Percentiles rank a stretch among this genome's conserved stretches.
phyloP scores from a whole-genome alignment of 2,329 filamentous ascomycete species.

The Drechmeria coniospora region DNA sequence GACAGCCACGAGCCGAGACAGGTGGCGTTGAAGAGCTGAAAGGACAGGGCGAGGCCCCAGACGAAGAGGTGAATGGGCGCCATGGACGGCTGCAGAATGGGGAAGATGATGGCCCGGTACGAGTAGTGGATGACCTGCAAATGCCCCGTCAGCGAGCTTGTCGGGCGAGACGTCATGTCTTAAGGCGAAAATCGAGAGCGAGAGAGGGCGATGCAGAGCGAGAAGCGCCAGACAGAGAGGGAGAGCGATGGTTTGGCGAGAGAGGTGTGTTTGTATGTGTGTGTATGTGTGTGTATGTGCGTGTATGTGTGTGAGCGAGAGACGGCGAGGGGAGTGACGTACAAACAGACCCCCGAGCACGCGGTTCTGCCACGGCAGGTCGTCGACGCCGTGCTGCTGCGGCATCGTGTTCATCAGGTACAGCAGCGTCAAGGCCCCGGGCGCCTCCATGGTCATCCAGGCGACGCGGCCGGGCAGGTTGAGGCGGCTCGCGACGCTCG shows the following conservation, averaged over 20 bases:
- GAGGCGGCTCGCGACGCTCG: slow-evolving; percentile 54
- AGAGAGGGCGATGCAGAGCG: no score
- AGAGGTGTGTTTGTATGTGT: not conserved
- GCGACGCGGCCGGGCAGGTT: slow-evolving; percentile 82
- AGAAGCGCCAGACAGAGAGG: no score
- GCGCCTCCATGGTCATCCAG: slow-evolving; percentile 80
- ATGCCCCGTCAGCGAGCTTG: not conserved
- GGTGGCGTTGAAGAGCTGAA: slow-evolving; percentile 70
- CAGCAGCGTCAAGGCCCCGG: slow-evolving; percentile 60
- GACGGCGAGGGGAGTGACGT: slow-evolving; percentile 11
- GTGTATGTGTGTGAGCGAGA: not conserved
- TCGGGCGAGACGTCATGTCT: no score
- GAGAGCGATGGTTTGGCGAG: no score
- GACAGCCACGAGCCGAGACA: slow-evolving; percentile 68
- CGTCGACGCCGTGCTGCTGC: slow-evolving; percentile 34
- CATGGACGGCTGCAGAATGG: slow-evolving; percentile 80
- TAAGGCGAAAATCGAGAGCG: no score
- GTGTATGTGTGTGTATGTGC: not conserved
- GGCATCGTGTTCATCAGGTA: slow-evolving; percentile 66
- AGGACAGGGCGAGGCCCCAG: slow-evolving; percentile 46
- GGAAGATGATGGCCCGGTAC: slow-evolving; percentile 75
- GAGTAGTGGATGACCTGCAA: slow-evolving; percentile 64
- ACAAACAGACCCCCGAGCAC: slow-evolving; percentile 55
- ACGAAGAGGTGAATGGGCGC: slow-evolving; percentile 67
- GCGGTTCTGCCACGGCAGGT: slow-evolving; percentile 64